Conservation (phyloP, 106 monocot genomes). For the Iris macrosiphon region DNA sequence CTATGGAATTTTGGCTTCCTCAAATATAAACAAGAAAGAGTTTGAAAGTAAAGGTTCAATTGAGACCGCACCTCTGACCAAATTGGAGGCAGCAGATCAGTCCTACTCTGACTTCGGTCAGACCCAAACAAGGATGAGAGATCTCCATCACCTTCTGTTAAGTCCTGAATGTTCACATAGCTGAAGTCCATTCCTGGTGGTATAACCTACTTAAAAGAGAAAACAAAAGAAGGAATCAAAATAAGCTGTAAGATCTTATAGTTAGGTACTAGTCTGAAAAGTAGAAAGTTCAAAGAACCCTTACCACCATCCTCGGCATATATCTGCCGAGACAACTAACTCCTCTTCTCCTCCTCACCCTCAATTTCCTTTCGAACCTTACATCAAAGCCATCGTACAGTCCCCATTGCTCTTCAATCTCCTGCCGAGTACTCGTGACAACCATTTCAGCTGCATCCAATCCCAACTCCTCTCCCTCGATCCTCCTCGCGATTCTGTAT, state of each 20-base stretch:
- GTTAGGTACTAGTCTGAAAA: slow-evolving; percentile 17
- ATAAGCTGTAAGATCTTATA: slow-evolving; percentile 13
- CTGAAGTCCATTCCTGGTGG: slow-evolving; percentile 86
- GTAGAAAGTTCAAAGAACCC: not conserved
- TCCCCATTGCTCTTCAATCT: slow-evolving; percentile 85
- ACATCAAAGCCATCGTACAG: slow-evolving; percentile 69
- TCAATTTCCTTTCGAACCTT: slow-evolving; percentile 54
- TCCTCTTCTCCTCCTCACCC: slow-evolving; percentile 44
- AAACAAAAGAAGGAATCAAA: not conserved
- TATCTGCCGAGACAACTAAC: slow-evolving; percentile 60
- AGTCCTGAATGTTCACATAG: slow-evolving; percentile 44
- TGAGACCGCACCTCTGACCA: slow-evolving; percentile 93
- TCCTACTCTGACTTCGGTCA: slow-evolving; percentile 27
- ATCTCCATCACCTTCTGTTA: slow-evolving; percentile 45
- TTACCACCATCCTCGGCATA: slow-evolving; percentile 85
- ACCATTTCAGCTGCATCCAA: slow-evolving; percentile 73
- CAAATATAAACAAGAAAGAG: no score
- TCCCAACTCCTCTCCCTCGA: slow-evolving; percentile 65
- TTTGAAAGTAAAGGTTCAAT: no score
- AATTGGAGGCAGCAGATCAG: slow-evolving; percentile 49
- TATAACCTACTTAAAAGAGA: slow-evolving; percentile 38
- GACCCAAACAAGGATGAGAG: slow-evolving; percentile 27
- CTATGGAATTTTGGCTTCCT: no score
- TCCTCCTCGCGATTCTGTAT: slow-evolving; percentile 50
- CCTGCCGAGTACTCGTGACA: slow-evolving; percentile 72